phyloP scores from a whole-genome alignment of 2,329 filamentous ascomycete genomes.

The Ceratocystis cacaofunesta region DNA sequence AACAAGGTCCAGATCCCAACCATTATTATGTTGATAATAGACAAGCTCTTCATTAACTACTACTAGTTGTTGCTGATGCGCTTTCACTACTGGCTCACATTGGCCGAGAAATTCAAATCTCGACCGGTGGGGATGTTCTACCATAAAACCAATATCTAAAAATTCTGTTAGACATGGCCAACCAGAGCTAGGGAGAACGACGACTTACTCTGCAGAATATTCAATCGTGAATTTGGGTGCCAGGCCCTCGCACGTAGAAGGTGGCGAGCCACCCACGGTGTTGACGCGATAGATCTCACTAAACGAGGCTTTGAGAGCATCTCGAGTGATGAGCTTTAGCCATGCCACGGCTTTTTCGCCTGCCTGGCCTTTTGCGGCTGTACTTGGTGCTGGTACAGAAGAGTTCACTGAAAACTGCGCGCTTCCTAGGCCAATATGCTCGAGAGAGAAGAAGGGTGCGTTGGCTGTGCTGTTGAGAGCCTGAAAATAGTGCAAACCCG shows the following conservation, averaged over 20 bases:
- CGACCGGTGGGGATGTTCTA: neutral
- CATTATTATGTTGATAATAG: neutral
- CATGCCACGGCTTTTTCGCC: conserved; percentile 62
- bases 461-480: conserved; percentile 33
- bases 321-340: conserved; percentile 51
- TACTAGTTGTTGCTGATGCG: neutral
- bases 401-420: conserved; percentile 49
- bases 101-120: neutral
- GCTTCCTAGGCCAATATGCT: conserved; percentile 30
- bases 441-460: conserved; percentile 68
- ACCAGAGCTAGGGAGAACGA: conserved; percentile 11
- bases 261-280: conserved; percentile 68
- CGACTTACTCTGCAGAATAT: conserved; percentile 69
- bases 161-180: conserved; percentile 5
- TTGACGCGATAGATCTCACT: conserved; percentile 69
- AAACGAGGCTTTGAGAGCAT: conserved; percentile 42
- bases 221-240: conserved; percentile 52
- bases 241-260: conserved; percentile 55
- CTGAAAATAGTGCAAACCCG: conserved; percentile 68
- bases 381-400: conserved; percentile 45
- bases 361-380: conserved; percentile 42
- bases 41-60: neutral
- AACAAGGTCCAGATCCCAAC: neutral
- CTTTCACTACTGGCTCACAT: no score
- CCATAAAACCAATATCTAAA: conserved; percentile 28